Evolutionary conservation across 345 rosid genomes (phyloP).

Genomic region (Salix caprea): DNA sequence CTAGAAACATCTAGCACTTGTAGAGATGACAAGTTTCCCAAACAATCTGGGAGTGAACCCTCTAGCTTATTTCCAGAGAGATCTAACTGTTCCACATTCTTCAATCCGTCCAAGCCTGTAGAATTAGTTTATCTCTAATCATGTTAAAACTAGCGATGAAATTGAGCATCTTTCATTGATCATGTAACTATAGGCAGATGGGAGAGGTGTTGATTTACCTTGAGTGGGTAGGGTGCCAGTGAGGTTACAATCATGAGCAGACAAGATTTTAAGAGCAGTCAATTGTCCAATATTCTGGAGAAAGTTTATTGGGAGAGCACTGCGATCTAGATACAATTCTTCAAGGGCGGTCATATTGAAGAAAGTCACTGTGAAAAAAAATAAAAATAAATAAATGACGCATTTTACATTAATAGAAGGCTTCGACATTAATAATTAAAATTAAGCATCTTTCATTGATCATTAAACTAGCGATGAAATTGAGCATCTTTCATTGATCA

Average conservation of each 20-base stretch:
- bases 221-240: background rate
- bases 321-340: too few species aligned
- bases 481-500: too few species aligned
- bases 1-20: conserved; percentile 2
- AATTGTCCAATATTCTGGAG: background rate
- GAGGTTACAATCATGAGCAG: background rate
- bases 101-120: conserved; percentile 9
- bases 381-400: too few species aligned
- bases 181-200: too few species aligned
- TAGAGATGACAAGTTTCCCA: conserved; percentile 15
- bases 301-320: background rate
- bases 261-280: background rate
- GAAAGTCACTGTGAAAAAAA: background rate
- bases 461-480: too few species aligned
- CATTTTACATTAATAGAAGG: too few species aligned
- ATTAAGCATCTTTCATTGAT: too few species aligned
- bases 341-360: background rate
- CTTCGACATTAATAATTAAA: too few species aligned
- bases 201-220: background rate
- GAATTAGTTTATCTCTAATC: too few species aligned
- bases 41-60: background rate
- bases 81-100: conserved; percentile 7
- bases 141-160: too few species aligned
- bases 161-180: too few species aligned
- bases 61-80: background rate